Conservation (phyloP, 139 green algal genomes). For the Penium margaritaceum region DNA sequence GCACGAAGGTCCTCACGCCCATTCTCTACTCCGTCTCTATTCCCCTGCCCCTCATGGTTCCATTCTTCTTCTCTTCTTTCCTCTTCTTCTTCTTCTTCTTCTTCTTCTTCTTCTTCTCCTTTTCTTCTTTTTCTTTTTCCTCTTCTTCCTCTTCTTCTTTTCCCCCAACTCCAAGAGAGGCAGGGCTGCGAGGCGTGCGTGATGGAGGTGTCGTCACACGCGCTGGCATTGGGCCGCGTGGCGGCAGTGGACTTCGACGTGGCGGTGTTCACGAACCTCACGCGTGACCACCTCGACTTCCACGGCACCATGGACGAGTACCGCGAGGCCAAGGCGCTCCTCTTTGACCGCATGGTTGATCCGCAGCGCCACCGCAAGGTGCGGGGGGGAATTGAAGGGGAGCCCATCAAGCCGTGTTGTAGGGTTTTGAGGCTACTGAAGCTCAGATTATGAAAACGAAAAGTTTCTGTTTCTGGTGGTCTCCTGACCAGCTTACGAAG, state of each 20-base stretch:
- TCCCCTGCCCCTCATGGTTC: slow-evolving; percentile 1
- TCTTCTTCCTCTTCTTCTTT: slow-evolving; percentile 1
- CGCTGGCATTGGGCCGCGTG: slow-evolving; percentile 35
- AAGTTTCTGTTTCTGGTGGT: no score
- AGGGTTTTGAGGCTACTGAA: no score
- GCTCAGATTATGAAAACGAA: no score
- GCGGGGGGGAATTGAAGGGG: not conserved
- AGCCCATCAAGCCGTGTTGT: not conserved
- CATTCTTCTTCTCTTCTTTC: not conserved
- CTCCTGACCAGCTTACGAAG: no score
- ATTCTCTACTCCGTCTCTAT: no score
- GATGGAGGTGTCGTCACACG: slow-evolving; percentile 61
- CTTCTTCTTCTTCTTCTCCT: not conserved
- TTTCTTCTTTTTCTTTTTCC: not conserved
- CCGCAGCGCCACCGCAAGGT: slow-evolving; percentile 65
- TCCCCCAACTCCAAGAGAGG: not conserved
- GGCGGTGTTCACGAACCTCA: slow-evolving; percentile 68
- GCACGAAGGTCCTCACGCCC: no score
- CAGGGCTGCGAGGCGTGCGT: slow-evolving; percentile 46
- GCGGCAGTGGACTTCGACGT: slow-evolving; percentile 53
- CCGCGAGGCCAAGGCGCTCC: slow-evolving; percentile 45
- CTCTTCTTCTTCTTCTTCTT: slow-evolving; percentile 2
- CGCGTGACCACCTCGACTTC: slow-evolving; percentile 59
- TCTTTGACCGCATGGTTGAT: slow-evolving; percentile 63
- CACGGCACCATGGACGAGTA: slow-evolving; percentile 55